Base-by-base conservation (phyloP, 192 early-diverging fungal species). In the Coemansia sp. region DNA sequence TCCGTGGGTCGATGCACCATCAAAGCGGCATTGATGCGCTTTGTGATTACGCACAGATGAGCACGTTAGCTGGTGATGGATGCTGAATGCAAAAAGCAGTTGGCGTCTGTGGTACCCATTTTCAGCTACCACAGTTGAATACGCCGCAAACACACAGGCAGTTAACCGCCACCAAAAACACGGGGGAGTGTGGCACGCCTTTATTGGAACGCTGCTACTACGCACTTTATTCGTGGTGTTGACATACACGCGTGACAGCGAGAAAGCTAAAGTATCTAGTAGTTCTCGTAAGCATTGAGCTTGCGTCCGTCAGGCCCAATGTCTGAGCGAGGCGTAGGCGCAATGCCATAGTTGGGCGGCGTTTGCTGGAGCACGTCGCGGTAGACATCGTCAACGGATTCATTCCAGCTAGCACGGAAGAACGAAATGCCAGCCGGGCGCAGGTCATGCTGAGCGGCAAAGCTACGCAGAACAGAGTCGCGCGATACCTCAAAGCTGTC, bases 241-340 rank as follows among this genome's bases (percentile, higher is more conserved):
- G 20, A 23, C 23, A 50, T 24, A 16, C 43, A 10, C 9, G 3
- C 23, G 4, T 31, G 31, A 31, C 31, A 31, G 31, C 2, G 31
- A 31, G 23, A 50, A 10, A 50, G 38, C 38, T 26, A 13, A 21
- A 13, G 13, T 10, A 45, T 21, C 28, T 62, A 79, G 50, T 64
- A 70, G 65, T 74, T 74, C 9, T 53, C 77, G 42, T 74, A 79
- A 1, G 21, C n/a, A 65, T 64, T 69, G 58, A 73, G 71, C 65
- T 65, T 67, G 68, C 77, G 77, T 14, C 77, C 77, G 48, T 79
- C 77, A n/a, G 77, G 77, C 1, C 71, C 72, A 62, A 79, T 65
- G 68, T 70, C 48, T 4, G 21, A 64, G 57, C 62, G 69, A 36
- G 66, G 59, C 39, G 20, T 18, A 13, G 70, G 65, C 48, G 60